Evolutionary conservation across 2,329 filamentous ascomycete species (phyloP).

Genomic region (Alternaria postmessia): DNA sequence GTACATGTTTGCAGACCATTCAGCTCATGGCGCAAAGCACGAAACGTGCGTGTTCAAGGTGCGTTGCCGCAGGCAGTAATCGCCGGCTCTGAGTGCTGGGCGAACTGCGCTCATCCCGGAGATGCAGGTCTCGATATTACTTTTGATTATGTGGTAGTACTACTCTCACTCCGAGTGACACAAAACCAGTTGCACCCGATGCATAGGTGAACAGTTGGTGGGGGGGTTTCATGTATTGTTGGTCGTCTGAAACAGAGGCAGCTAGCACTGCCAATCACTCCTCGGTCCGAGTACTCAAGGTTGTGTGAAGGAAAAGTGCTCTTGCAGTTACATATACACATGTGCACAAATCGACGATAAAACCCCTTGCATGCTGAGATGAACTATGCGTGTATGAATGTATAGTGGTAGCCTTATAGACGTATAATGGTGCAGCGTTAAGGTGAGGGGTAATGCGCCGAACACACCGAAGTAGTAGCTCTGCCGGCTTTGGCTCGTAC

Average conservation of each 20-base stretch:
- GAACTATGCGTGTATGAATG: neutral
- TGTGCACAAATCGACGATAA: conserved; percentile 8
- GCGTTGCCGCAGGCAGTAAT: conserved; percentile 5
- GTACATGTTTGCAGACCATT: neutral
- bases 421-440: conserved; percentile 14
- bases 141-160: conserved; percentile 1
- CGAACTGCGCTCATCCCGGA: neutral
- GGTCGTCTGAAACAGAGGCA: conserved; percentile 3
- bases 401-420: conserved; percentile 4
- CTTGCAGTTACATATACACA: neutral
- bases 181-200: neutral
- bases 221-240: conserved; percentile 2
- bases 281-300: neutral
- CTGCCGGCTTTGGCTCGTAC: conserved; percentile 10
- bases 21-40: neutral
- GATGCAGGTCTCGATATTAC: conserved; percentile 10
- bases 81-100: neutral
- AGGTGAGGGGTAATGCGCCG: conserved; percentile 18
- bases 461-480: conserved; percentile 13
- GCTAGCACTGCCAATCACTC: neutral
- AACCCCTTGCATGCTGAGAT: conserved; percentile 3
- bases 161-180: neutral
- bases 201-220: neutral
- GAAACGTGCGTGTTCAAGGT: neutral
- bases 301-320: neutral